Base-by-base conservation (phyloP, 257 asterid species). In the Jasminum sambac region DNA sequence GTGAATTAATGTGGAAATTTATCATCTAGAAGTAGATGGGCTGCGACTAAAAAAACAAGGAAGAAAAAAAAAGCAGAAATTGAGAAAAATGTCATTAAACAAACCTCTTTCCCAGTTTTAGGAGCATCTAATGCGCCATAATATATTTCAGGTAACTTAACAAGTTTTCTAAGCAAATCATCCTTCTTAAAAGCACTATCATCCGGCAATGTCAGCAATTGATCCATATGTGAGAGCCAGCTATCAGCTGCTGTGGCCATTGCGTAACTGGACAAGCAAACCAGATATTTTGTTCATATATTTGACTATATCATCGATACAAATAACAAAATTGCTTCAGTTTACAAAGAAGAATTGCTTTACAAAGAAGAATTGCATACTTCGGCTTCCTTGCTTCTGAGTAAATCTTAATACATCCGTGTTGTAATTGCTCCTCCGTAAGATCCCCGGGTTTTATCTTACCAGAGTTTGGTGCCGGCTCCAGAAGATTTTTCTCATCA, bases 81-180 rank as follows among this genome's bases (percentile, higher is more conserved):
- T n/a, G n/a, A n/a, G n/a, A n/a, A n/a, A n/a, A n/a, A 14, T 8
- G 7, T 5, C 40, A 43, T 23, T 39, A 40, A 66, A 67, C 66
- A 63, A 19, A 89, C 96, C 94, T 76, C 84, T 74, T 87, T 86
- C 52, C 98, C 98, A 85, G 82, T 91, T 79, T 91, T 91, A 2
- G 98, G 94, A 34, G 98, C 96, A 71, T 91, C 98, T 72, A 91
- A 50, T 34, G 98, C 94, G 14, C 87, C 96, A 48, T 91, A 91
- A 74, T 91, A 91, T 69, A 85, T 77, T 74, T 89, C 91, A 17
- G 82, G 68, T 78, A 91, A 77, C 26, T 73, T 66, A 12, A 77
- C 68, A 74, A 91, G 82, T 59, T 81, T 86, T 42, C 23, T 40
- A 77, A 41, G 85, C 70, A 89, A 6, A 16, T 14, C 19, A 38